Evolutionary conservation across 768 basidiomycete species (phyloP).

Genomic region (Boletus rex-veris): DNA sequence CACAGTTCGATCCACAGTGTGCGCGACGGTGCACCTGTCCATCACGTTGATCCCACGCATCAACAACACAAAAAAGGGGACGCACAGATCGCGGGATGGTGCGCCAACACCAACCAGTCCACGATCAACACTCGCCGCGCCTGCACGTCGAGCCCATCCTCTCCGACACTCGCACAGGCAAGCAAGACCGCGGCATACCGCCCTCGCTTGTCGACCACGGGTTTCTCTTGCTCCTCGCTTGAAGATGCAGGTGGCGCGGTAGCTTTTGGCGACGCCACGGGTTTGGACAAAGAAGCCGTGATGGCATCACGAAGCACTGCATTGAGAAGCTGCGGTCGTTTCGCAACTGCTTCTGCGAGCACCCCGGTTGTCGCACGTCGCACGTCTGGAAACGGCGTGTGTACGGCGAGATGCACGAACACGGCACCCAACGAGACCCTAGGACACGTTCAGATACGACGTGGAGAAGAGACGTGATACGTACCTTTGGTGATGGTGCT

Average conservation of each 20-base stretch:
- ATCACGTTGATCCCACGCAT: neutral
- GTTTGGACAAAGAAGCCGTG: constrained; percentile 41
- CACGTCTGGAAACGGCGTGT: constrained; percentile 51
- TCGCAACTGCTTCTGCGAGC: constrained; percentile 38
- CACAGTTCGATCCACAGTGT: constrained; percentile 75
- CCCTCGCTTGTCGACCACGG: constrained; percentile 46
- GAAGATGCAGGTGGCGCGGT: neutral
- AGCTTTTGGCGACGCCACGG: constrained; percentile 21
- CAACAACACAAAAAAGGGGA: neutral
- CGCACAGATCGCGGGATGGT: constrained; percentile 67
- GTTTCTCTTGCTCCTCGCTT: constrained; percentile 37
- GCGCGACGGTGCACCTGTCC: constrained; percentile 16
- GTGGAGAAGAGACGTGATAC: neutral
- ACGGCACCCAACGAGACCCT: constrained; percentile 64
- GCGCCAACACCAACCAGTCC: constrained; percentile 62
- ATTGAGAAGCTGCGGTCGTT: constrained; percentile 48
- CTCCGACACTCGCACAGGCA: constrained; percentile 44
- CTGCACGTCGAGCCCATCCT: constrained; percentile 34
- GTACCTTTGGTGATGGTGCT: constrained; percentile 52
- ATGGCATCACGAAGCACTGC: constrained; percentile 61
- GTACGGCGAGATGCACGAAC: constrained; percentile 66
- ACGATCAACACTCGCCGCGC: constrained; percentile 47
- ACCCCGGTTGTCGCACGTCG: constrained; percentile 45
- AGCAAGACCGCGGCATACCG: constrained; percentile 53
- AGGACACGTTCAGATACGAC: neutral